Evolutionary conservation across 1,284 basidiomycete species (phyloP).

Genomic region (Schizophyllum commune): DNA sequence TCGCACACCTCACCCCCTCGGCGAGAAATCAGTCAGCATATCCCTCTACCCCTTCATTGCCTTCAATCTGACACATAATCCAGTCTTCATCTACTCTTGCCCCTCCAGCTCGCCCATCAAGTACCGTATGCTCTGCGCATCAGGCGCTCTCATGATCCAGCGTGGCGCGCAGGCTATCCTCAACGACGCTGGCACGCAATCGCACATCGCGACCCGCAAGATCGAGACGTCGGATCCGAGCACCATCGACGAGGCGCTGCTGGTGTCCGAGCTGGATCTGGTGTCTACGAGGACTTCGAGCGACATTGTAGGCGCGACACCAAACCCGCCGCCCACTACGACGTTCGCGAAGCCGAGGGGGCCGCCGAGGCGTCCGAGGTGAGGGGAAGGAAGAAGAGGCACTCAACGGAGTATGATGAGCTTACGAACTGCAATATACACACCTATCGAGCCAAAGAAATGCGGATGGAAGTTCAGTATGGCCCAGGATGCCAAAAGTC

Average conservation of each 20-base stretch:
- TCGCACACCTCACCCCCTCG: constrained; percentile 28
- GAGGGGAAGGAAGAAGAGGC: not conserved
- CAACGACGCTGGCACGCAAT: constrained; percentile 29
- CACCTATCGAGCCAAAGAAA: not conserved
- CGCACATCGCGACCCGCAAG: constrained; percentile 45
- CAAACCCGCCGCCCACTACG: constrained; percentile 25
- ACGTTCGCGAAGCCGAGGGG: constrained; percentile 57
- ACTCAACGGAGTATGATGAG: no score
- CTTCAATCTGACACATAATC: not conserved
- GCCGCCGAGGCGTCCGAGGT: constrained; percentile 21
- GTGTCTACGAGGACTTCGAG: constrained; percentile 7
- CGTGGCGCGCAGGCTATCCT: constrained; percentile 48
- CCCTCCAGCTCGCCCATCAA: constrained; percentile 74
- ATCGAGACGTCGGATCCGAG: constrained; percentile 77
- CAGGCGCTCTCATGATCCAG: constrained; percentile 52
- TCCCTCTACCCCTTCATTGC: not conserved
- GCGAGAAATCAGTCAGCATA: constrained; percentile 48
- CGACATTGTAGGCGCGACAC: constrained; percentile 3
- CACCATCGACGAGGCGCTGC: constrained; percentile 60
- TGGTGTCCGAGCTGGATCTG: constrained; percentile 49
- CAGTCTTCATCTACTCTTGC: constrained; percentile 87
- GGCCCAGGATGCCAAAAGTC: not conserved
- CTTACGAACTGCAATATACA: no score
- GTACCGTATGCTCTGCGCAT: constrained; percentile 82
- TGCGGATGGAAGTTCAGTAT: not conserved